Evolutionary conservation across 2,329 filamentous ascomycete species (phyloP), one percentile per base, ranked within the genome.

Genomic region (Ophiostoma sp.): DNA sequence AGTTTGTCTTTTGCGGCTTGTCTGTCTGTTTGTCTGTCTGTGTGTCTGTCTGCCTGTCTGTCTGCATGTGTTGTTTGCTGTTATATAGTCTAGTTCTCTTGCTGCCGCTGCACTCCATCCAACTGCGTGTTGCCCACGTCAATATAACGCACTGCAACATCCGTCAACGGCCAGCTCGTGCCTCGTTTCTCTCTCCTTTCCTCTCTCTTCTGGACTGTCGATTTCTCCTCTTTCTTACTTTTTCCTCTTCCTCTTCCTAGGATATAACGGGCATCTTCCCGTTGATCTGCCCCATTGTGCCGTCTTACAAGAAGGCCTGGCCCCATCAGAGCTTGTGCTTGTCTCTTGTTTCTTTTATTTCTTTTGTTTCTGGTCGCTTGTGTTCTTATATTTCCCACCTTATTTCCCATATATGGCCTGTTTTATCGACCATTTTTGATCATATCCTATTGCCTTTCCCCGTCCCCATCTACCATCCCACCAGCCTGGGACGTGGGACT

Each of bases 181-280:
- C 17, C 44, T 48, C 44, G 15, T 11, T 15, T 48, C 17, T 48
- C 44, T 48, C 44, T 48, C 44, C 2, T 48, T 6, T 48, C 44
- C 44, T 20, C 44, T n/a, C 17, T 48, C 27, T 31, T 31, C 27
- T 31, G 27, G 27, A 20, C 44, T 54, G 4, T 54, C 4, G 6
- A 1, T 10, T 23, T 1, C n/a, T 54, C n/a, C 48, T 54, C 48
- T 31, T 31, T 15, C 27, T 62, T 52, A 48, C 60, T 67, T 44
- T 52, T 67, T 36, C 69, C 60, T 35, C 52, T 67, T 27, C 27
- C 44, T 23, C 68, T 35, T 33, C 48, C 44, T 64, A 57, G 48
- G 20, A 35, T 69, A 17, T 13, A 69, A 64, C 44, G 39, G 68
- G 64, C 68, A 52, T 69, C 39, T 33, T 44, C 20, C 68, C 64